A percentile compares a stretch with the other conserved stretches of the same genome.
These are phyloP conservation scores for Claviceps spartinae DNA, from an alignment of 2,329 filamentous ascomycete species.

Conservation along the genomic window DNA sequence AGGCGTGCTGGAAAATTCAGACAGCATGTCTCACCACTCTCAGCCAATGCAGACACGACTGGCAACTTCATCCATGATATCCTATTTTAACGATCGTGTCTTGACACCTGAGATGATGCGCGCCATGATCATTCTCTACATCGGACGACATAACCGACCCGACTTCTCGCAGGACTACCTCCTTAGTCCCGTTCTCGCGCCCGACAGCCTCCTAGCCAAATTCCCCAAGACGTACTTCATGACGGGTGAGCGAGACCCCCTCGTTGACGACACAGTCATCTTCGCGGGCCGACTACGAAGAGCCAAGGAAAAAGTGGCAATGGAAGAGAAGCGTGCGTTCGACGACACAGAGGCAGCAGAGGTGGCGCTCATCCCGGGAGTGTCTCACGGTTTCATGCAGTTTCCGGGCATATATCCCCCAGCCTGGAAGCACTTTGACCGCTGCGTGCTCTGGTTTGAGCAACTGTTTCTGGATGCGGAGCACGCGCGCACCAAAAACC, in stretches of 20 bases:
- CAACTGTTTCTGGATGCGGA: constrained; percentile 53
- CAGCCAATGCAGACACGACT: constrained; percentile 66
- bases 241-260: constrained; percentile 85
- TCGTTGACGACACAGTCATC: constrained; percentile 94
- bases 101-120: constrained; percentile 97
- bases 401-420: constrained; percentile 81
- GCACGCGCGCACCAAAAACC: constrained; percentile 17
- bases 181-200: constrained; percentile 78
- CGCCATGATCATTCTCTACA: constrained; percentile 96
- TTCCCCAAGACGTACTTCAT: constrained; percentile 93
- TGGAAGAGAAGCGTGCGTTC: constrained; percentile 11
- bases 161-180: constrained; percentile 88
- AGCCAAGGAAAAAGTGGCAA: constrained; percentile 46
- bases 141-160: constrained; percentile 83
- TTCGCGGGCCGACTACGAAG: constrained; percentile 82
- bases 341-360: constrained; percentile 41
- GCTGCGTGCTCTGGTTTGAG: constrained; percentile 68
- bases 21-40: constrained; percentile 34
- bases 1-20: constrained; percentile 7
- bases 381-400: constrained; percentile 87
- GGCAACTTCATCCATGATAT: constrained; percentile 92
- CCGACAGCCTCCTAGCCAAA: constrained; percentile 65
- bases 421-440: constrained; percentile 75
- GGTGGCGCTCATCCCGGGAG: constrained; percentile 72
- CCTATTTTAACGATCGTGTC: constrained; percentile 92